Evolutionary conservation across 2,329 filamentous ascomycete genomes (phyloP).

Genomic region (Beauveria varroae): DNA sequence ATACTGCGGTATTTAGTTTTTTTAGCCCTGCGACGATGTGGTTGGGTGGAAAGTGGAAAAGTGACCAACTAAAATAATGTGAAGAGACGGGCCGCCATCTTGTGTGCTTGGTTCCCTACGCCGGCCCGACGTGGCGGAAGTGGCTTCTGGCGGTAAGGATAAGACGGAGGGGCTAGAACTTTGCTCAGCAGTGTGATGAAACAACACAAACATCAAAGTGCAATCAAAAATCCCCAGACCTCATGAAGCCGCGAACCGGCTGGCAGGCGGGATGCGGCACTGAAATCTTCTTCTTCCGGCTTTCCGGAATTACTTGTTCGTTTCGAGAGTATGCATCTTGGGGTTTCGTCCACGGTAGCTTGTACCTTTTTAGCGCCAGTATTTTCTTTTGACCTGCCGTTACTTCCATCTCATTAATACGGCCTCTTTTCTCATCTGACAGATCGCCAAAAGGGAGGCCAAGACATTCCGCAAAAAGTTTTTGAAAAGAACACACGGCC

Average conservation of each 20-base stretch:
- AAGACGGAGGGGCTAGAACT: not conserved
- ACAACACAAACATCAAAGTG: not conserved
- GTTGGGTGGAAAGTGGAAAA: not conserved
- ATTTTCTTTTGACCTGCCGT: not conserved
- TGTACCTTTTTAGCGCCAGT: not conserved
- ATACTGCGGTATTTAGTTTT: not conserved
- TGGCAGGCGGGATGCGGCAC: not conserved
- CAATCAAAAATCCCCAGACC: not conserved
- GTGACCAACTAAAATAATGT: too few relatives aligned
- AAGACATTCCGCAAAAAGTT: not conserved
- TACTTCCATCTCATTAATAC: not conserved
- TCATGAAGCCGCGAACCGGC: not conserved
- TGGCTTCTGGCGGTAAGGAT: constrained; percentile 8
- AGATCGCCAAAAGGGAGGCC: not conserved
- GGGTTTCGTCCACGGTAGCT: too few relatives aligned
- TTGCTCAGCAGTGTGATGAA: not conserved
- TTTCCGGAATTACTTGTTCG: not conserved
- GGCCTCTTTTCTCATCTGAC: not conserved
- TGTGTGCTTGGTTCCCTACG: not conserved
- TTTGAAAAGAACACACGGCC: not conserved
- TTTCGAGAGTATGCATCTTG: not conserved
- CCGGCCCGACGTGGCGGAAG: not conserved
- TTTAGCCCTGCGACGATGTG: not conserved
- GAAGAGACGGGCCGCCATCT: not conserved
- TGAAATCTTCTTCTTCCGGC: not conserved